phyloP scores from a whole-genome alignment of 2,329 filamentous ascomycete genomes.

The Rhexocercosporidium sp. region DNA sequence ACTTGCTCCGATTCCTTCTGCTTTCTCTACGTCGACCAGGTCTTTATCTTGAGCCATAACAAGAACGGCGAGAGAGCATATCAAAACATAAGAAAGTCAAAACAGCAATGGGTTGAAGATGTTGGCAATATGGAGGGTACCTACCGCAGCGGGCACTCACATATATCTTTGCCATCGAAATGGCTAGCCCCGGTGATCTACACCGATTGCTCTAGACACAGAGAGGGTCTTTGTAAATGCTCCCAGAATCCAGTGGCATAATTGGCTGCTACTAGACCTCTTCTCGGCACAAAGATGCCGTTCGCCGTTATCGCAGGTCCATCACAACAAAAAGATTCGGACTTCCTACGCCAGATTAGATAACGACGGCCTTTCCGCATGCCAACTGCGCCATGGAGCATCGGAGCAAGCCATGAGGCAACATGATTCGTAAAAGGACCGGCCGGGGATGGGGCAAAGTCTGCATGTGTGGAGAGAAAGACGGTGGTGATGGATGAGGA shows the following conservation, averaged over 20 bases:
- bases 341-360: conserved; percentile 17
- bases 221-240: background rate
- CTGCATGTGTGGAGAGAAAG: background rate
- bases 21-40: conserved; percentile 30
- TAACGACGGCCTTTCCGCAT: background rate
- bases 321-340: conserved; percentile 7
- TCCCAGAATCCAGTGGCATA: conserved; percentile 9
- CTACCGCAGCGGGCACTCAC: conserved; percentile 10
- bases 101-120: background rate
- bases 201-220: conserved; percentile 18
- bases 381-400: background rate
- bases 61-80: conserved; percentile 12
- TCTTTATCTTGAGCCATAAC: conserved; percentile 33
- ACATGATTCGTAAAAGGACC: background rate
- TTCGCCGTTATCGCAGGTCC: conserved; percentile 17
- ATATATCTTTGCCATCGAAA: conserved; percentile 16
- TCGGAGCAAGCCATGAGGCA: conserved; percentile 1
- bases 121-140: conserved; percentile 11
- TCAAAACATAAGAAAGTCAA: background rate
- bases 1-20: conserved; percentile 26
- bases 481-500: conserved; percentile 1
- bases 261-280: conserved; percentile 18
- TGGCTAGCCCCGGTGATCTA: conserved; percentile 20
- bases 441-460: background rate
- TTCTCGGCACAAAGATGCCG: conserved; percentile 18